Base-by-base conservation (phyloP, 2,329 filamentous ascomycete genomes). In the Fusarium phyllophilum region DNA sequence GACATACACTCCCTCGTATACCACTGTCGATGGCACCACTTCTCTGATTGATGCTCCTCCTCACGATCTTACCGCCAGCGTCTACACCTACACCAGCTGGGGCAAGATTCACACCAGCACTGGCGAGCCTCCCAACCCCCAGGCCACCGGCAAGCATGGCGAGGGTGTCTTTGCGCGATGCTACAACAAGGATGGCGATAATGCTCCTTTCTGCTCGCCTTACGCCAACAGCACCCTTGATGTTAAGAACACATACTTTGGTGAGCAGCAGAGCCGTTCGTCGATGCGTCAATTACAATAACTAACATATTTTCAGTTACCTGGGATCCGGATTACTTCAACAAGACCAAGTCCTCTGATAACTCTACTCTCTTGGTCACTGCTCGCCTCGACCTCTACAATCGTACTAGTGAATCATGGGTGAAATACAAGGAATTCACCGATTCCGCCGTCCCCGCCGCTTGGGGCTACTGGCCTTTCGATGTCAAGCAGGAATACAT, bases 281-380 rank as follows among this genome's bases (percentile, higher is more conserved):
- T 33, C 17, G 8, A 41, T 41, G 17, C 11, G 24, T 52, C 34
- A 38, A 15, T 39, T 33, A 10, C 17, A 15, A 8, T 13, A 44
- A 33, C 59, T 70, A 61, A 66, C 48, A 45, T 15, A 18, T 18
- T 11, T 31, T 26, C 8, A 90, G 88, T 90, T 61, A 89, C 87
- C 34, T 90, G 88, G 88, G 88, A 90, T 73, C 82, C 87, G 31
- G 80, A 84, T 57, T 87, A 83, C 80, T 89, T 88, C 82, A 82
- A 82, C 75, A 78, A 81, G 54, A 80, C 82, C 62, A 83, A 84
- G 49, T 79, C 82, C 61, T 82, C 84, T 74, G 71, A 66, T 69
- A 82, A 82, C 73, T 59, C 75, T 34, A 80, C 80, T 38, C 68
- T 77, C 62, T 78, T 79, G 33, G 75, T 83, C 60, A 73, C 77